Evolutionary conservation across 768 basidiomycete genomes (phyloP).

Genomic region (Coprinellus aureogranulatus): DNA sequence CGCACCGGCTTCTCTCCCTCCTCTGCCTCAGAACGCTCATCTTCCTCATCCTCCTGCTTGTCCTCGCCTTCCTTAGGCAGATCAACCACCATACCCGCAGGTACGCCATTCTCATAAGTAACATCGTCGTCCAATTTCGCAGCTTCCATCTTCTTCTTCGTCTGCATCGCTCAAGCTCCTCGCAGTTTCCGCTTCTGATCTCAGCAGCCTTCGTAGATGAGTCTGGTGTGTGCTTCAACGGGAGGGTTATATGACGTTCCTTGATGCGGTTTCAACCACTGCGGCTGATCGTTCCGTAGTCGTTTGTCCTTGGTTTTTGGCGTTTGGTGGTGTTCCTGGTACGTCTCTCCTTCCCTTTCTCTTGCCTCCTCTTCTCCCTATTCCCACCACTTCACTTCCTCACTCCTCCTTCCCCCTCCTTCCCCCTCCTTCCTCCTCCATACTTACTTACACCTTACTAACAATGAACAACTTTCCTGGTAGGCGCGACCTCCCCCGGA

Average conservation of each 20-base stretch:
- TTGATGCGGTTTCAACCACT: slow-evolving; percentile 71
- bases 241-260: slow-evolving; percentile 91
- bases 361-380: not conserved
- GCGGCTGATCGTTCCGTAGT: too few species aligned
- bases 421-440: too few species aligned
- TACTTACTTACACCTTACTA: too few species aligned
- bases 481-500: not conserved
- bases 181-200: slow-evolving; percentile 57
- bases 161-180: slow-evolving; percentile 51
- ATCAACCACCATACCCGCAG: slow-evolving; percentile 68
- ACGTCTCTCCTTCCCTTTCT: not conserved
- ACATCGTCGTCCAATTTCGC: slow-evolving; percentile 38
- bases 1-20: slow-evolving; percentile 26
- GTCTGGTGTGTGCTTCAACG: slow-evolving; percentile 64
- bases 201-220: slow-evolving; percentile 67
- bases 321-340: too few species aligned
- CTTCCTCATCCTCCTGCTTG: slow-evolving; percentile 36
- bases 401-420: not conserved
- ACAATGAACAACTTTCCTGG: too few species aligned
- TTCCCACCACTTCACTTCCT: not conserved
- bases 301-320: too few species aligned
- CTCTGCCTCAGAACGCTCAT: slow-evolving; percentile 19
- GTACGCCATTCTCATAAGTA: slow-evolving; percentile 32
- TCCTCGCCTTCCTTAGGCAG: slow-evolving; percentile 24
- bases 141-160: slow-evolving; percentile 54